Conservation (phyloP, 225 moss, liverwort and hornwort genomes). For the Pseudoscleropodium purum region DNA sequence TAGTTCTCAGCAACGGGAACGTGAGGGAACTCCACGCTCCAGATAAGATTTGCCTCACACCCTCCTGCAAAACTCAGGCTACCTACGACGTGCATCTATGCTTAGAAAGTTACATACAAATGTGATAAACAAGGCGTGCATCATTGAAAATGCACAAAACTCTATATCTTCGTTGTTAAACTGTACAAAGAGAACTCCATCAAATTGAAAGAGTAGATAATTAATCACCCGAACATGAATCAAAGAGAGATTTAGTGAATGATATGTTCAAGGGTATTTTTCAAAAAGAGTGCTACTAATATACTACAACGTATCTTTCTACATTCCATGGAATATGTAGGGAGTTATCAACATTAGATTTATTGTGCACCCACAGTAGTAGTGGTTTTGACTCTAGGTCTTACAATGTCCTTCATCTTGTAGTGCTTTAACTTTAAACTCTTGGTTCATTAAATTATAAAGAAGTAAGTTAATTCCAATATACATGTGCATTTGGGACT, state of each 20-base stretch:
- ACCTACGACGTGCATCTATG: background rate
- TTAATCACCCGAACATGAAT: fast-evolving
- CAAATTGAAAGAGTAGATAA: too few species aligned
- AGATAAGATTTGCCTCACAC: background rate
- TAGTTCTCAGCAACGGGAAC: background rate
- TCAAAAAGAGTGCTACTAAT: too few species aligned
- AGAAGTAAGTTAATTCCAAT: background rate
- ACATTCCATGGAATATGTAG: background rate
- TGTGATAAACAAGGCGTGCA: background rate
- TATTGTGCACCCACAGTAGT: background rate
- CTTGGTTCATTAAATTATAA: too few species aligned
- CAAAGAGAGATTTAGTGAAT: too few species aligned
- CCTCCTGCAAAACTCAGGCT: background rate
- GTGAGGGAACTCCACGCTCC: background rate
- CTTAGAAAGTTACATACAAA: background rate
- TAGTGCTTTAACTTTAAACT: background rate
- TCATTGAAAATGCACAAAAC: background rate
- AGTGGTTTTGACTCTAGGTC: background rate
- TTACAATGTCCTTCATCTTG: fast-evolving
- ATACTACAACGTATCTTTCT: background rate
- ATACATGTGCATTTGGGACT: background rate
- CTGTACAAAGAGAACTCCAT: too few species aligned
- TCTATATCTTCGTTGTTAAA: background rate
- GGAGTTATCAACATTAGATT: background rate
- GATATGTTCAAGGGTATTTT: background rate